Evolutionary conservation across 441 rosid species (phyloP), one percentile per base, ranked within the genome.

Genomic region (Adansonia grandidieri): DNA sequence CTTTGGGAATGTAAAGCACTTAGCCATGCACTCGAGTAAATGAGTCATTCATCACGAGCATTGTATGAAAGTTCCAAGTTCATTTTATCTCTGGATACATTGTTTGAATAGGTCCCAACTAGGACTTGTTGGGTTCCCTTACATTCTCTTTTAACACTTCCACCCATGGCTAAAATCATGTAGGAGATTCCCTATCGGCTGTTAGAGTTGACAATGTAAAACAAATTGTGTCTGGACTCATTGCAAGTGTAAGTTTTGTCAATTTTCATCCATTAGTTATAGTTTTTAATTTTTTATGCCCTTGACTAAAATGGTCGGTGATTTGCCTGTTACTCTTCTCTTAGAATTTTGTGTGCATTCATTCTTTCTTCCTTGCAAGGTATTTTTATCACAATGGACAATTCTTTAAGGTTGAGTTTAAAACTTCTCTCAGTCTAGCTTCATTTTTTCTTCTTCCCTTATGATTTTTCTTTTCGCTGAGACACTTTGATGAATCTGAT

Each of bases 1-100:
- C 80, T 95, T 67, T 95, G 98, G 99, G 94, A 87, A 80, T 81
- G 87, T 79, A 90, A 97, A 85, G 91, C 97, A 85, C 90, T 93
- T 48, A 89, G 89, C 80, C 98, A 95, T 84, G 90, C 93, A 24
- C 92, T 93, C 97, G 97, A 51, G 79, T 97, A 62, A 84, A 85
- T 83, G 94, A 94, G 54, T 88, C 83, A 73, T 85, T 94, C 64
- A 82, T 87, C 48, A 57, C 10, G 42, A 82, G 78, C 82, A 85
- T 58, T 83, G 66, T 81, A 91, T 73, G 92, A 89, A 76, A 79
- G 70, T 76, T 86, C 86, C 45, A 86, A 77, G 58, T 79, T 88
- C 57, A 78, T 90, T 32, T 78, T 88, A 85, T 77, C 91, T 85
- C 81, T 97, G 99, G 99, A 84, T 88, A 78, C 37, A 64, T 62